A percentile compares a stretch with the other conserved stretches of the same genome.
Evolutionary conservation across 2,329 filamentous ascomycete genomes (phyloP).

Genomic region (Lecanicillium sp.): DNA sequence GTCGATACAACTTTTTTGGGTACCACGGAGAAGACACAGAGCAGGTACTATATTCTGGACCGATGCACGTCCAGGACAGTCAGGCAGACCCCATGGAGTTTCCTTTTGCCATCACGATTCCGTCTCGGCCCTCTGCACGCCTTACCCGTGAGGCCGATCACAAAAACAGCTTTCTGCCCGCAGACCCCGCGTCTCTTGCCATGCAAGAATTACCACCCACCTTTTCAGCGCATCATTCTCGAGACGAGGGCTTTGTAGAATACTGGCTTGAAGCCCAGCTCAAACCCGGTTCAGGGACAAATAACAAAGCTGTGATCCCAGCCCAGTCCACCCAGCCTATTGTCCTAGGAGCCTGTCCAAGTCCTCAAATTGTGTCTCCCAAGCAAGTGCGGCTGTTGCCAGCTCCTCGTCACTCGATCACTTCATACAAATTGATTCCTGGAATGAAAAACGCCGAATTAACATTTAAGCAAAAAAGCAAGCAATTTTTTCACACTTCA

Average conservation of each 20-base stretch:
- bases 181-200: not conserved
- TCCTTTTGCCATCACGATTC: not conserved
- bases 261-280: conserved; percentile 8
- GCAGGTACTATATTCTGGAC: not conserved
- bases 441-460: not conserved
- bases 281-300: not conserved
- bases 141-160: not conserved
- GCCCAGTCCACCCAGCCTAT: conserved; percentile 4
- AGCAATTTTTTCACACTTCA: conserved; percentile 8
- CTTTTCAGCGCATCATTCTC: not conserved
- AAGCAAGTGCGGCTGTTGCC: not conserved
- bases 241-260: conserved; percentile 1
- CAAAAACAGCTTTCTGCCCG: not conserved
- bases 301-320: not conserved
- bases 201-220: not conserved
- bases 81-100: not conserved
- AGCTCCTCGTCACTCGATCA: not conserved
- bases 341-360: not conserved
- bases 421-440: not conserved
- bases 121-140: not conserved
- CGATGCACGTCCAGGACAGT: not conserved
- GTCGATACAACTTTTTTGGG: conserved; percentile 3
- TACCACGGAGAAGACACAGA: not conserved
- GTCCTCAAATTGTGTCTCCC: not conserved
- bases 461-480: conserved; percentile 6